Evolutionary conservation across 495 filamentous ascomycete genomes (phyloP).

Genomic region (Xylaria longipes): DNA sequence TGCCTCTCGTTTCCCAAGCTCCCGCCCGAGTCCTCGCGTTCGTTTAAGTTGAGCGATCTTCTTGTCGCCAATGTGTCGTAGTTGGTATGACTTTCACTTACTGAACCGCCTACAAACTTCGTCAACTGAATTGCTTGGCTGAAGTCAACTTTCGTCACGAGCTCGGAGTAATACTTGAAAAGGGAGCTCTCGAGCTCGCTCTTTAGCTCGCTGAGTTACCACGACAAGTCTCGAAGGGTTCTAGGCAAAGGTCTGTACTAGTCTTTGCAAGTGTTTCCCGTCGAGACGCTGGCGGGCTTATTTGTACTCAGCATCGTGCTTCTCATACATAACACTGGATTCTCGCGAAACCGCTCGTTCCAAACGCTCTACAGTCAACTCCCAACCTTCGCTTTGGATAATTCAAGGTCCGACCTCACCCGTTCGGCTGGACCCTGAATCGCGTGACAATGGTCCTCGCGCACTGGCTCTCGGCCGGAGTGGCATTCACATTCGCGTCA

Average conservation of each 20-base stretch:
- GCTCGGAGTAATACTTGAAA: neutral
- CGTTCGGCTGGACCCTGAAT: neutral
- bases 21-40: slow-evolving; percentile 1
- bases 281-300: neutral
- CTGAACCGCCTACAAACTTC: neutral
- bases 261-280: neutral
- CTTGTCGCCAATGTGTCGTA: neutral
- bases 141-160: neutral
- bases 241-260: neutral
- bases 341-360: slow-evolving; percentile 8
- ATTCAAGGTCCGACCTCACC: neutral
- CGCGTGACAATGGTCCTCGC: slow-evolving; percentile 32
- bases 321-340: neutral
- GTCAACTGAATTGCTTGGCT: neutral
- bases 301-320: slow-evolving; percentile 3
- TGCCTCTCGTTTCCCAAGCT: slow-evolving; percentile 20
- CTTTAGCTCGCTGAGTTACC: neutral
- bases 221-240: slow-evolving; percentile 4
- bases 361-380: neutral
- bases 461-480: slow-evolving; percentile 28
- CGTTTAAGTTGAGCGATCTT: slow-evolving; percentile 10
- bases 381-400: slow-evolving; percentile 14
- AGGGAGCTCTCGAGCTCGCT: neutral
- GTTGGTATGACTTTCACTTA: slow-evolving; percentile 11
- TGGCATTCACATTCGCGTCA: slow-evolving; percentile 30